These are phyloP conservation scores for Prunus persica DNA, from an alignment of 306 rosid genomes.

Conservation along the genomic window DNA sequence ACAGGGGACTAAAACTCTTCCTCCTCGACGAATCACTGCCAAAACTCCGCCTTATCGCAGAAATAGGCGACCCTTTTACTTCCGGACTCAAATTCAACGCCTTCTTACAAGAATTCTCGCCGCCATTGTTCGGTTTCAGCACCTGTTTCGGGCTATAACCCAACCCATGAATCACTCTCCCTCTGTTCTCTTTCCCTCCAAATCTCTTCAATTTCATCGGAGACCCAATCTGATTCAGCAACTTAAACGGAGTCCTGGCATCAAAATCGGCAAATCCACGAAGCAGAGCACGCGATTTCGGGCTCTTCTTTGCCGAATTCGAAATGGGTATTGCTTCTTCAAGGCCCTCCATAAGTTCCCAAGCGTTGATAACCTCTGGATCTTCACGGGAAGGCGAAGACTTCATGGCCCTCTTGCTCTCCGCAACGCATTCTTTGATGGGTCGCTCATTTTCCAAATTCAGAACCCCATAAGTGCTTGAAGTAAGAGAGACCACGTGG, in stretches of 20 bases:
- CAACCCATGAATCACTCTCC: slow-evolving; percentile 33
- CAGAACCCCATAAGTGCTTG: slow-evolving; percentile 78
- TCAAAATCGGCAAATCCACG: slow-evolving; percentile 62
- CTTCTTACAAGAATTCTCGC: slow-evolving; percentile 38
- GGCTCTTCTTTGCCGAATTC: slow-evolving; percentile 57
- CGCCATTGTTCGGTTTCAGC: slow-evolving; percentile 32
- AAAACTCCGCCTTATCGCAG: slow-evolving; percentile 42
- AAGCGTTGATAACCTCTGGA: slow-evolving; percentile 71
- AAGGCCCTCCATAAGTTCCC: slow-evolving; percentile 98
- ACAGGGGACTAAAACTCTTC: slow-evolving; percentile 58
- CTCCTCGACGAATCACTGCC: slow-evolving; percentile 40
- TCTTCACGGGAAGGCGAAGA: slow-evolving; percentile 37
- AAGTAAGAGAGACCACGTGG: slow-evolving; percentile 93
- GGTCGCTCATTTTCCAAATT: slow-evolving; percentile 44
- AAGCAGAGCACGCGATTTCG: slow-evolving; percentile 54
- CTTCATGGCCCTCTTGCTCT: slow-evolving; percentile 23
- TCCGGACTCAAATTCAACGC: slow-evolving; percentile 36
- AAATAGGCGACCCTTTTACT: slow-evolving; percentile 54
- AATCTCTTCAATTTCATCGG: slow-evolving; percentile 50
- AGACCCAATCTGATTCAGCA: slow-evolving; percentile 67
- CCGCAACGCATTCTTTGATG: slow-evolving; percentile 5
- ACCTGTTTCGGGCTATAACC: slow-evolving; percentile 66
- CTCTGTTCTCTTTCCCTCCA: slow-evolving; percentile 74
- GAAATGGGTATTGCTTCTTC: slow-evolving; percentile 70
- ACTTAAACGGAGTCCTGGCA: slow-evolving; percentile 61